phyloP scores from a whole-genome alignment of 768 basidiomycete genomes.

The Basidioascus undulatus region DNA sequence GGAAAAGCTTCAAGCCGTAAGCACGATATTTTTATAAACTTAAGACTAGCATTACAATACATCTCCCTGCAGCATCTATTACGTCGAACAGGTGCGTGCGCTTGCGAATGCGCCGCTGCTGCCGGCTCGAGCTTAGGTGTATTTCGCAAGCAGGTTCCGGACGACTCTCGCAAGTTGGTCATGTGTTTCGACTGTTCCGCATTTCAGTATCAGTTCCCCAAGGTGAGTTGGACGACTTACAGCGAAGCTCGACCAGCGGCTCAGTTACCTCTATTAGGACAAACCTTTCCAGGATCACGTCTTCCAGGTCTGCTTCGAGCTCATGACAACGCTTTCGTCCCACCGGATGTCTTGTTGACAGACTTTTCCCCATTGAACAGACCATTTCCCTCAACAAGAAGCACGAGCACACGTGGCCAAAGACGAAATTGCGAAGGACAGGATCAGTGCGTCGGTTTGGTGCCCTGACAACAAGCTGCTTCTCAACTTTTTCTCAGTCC shows the following conservation, averaged over 20 bases:
- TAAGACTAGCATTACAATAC: too few species aligned
- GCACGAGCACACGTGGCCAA: conserved; percentile 19
- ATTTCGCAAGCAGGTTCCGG: conserved; percentile 14
- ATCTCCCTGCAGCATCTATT: too few species aligned
- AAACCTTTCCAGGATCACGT: conserved; percentile 19
- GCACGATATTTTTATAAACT: too few species aligned
- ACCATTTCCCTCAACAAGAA: conserved; percentile 24
- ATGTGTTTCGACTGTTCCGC: conserved; percentile 19
- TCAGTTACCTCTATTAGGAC: conserved; percentile 10
- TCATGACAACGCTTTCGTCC: too few species aligned
- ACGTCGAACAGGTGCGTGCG: too few species aligned
- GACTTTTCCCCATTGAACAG: background rate
- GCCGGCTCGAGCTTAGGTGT: background rate
- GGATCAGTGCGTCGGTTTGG: conserved; percentile 17
- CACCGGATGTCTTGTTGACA: background rate
- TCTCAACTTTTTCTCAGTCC: conserved; percentile 9
- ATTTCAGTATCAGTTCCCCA: conserved; percentile 18
- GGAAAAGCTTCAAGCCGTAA: conserved; percentile 19
- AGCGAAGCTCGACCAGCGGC: background rate
- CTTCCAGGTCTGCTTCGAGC: conserved; percentile 18
- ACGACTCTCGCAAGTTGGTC: conserved; percentile 18
- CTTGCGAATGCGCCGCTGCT: too few species aligned
- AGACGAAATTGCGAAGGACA: conserved; percentile 21
- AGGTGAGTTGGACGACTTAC: conserved; percentile 5
- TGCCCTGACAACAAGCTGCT: background rate